Base-by-base conservation (phyloP, 495 filamentous ascomycete genomes). In the Neurospora sp. region DNA sequence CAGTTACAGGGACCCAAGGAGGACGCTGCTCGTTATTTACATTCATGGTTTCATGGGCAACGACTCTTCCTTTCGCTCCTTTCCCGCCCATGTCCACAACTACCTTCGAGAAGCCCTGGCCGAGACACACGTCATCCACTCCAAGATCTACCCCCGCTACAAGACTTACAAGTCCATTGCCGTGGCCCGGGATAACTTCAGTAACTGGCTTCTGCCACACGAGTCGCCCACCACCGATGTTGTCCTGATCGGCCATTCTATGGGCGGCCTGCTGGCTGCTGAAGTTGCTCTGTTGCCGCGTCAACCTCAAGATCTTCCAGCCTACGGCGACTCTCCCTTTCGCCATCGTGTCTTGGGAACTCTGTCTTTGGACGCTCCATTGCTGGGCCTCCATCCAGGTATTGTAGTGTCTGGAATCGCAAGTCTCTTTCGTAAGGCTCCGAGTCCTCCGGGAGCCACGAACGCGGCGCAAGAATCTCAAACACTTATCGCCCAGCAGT, bases 11-110 rank as follows among this genome's bases (percentile, higher is more conserved):
- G 78, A 82, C 16, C 76, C 74, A 11, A 82, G 86, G n/a, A 81
- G 94, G 73, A 91, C 83, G 39, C 84, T 98, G 14, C 85, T 98
- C 1, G 76, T 97, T 11, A 82, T 98, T 31, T 97, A 93, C 79
- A 90, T 98, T 77, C 94, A 97, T 83, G 95, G 95, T 60, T 98
- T 97, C 84, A 93, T 94, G 89, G 95, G 95, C 38, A 91, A 92
- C 70, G 93, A 96, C 81, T 91, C 90, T 18, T 95, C 92, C 75
- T 98, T 98, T 77, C 90, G 91, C 74, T 91, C 90, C 38, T 95
- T 97, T 75, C 95, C 95, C 2, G 91, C 91, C 6, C 94, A 98
- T 81, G 87, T 97, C 0, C 95, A 98, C 82, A 88, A 89, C 78
- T 84, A 93, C 31, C 83, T 97, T 40, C 90, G 90, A n/a, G 82